Conservation (phyloP, 805 yeast genomes). For the Phaffomyces antillensis region DNA sequence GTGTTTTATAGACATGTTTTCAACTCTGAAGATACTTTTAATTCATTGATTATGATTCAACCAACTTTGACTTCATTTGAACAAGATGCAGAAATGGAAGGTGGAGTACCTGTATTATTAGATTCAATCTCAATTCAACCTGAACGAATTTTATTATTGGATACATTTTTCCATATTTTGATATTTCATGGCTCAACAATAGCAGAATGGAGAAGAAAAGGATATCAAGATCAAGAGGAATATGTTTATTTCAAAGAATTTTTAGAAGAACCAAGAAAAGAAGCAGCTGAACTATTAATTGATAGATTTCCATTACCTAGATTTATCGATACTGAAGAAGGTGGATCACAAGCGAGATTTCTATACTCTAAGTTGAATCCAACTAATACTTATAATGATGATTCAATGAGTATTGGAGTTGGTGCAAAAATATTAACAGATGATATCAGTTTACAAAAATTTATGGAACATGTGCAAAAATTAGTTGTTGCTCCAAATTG, state of each 20-base stretch:
- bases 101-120: constrained; percentile 53
- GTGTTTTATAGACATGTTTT: constrained; percentile 56
- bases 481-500: constrained; percentile 15
- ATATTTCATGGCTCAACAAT: constrained; percentile 61
- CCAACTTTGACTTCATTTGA: constrained; percentile 59
- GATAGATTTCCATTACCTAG: constrained; percentile 70
- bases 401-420: constrained; percentile 25
- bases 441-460: constrained; percentile 30
- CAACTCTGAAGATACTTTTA: constrained; percentile 52
- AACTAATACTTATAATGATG: constrained; percentile 44
- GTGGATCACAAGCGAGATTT: constrained; percentile 71
- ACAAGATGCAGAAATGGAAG: constrained; percentile 29
- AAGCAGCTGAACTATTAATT: constrained; percentile 56
- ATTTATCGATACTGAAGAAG: constrained; percentile 67
- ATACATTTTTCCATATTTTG: constrained; percentile 62
- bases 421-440: constrained; percentile 47
- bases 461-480: constrained; percentile 31
- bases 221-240: constrained; percentile 55
- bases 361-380: constrained; percentile 65
- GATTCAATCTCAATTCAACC: constrained; percentile 59
- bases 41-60: constrained; percentile 61
- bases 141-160: constrained; percentile 49
- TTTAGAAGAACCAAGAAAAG: constrained; percentile 53
- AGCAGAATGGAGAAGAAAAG: constrained; percentile 60
- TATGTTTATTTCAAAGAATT: constrained; percentile 53